A percentile compares a stretch with the other conserved stretches of the same genome.
phyloP scores from a whole-genome alignment of 176 grass and related monocot genomes.

The Tillandsia fasciculata region DNA sequence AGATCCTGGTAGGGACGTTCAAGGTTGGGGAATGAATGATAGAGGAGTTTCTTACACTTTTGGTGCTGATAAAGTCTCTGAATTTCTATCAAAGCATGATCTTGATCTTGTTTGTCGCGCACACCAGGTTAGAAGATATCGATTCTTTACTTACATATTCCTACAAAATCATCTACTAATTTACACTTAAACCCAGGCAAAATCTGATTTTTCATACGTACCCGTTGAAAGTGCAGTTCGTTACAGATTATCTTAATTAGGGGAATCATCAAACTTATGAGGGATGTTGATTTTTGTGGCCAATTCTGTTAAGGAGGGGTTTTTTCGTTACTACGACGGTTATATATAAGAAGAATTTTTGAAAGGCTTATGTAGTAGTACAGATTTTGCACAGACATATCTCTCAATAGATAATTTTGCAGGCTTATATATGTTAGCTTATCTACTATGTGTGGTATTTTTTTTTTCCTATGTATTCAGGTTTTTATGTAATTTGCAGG shows the following conservation, averaged over 20 bases:
- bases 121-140: neutral
- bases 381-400: no score
- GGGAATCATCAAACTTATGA: no score
- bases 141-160: no score
- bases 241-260: no score
- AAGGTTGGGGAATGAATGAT: conserved; percentile 3
- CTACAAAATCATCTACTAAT: no score
- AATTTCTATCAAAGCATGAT: conserved; percentile 1
- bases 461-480: neutral
- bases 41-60: conserved; percentile 5
- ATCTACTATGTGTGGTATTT: neutral
- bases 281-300: no score
- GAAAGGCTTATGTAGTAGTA: no score
- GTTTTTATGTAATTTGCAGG: neutral
- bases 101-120: conserved; percentile 3
- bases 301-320: no score
- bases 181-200: neutral
- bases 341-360: no score
- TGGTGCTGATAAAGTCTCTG: conserved; percentile 1
- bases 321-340: no score
- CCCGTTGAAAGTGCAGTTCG: neutral
- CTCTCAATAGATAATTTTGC: no score
- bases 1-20: neutral
- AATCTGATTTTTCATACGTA: neutral
- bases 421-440: no score